Evolutionary conservation across 2,329 filamentous ascomycete species (phyloP), one percentile per base, ranked within the genome.

Genomic region (Alternaria dauci): DNA sequence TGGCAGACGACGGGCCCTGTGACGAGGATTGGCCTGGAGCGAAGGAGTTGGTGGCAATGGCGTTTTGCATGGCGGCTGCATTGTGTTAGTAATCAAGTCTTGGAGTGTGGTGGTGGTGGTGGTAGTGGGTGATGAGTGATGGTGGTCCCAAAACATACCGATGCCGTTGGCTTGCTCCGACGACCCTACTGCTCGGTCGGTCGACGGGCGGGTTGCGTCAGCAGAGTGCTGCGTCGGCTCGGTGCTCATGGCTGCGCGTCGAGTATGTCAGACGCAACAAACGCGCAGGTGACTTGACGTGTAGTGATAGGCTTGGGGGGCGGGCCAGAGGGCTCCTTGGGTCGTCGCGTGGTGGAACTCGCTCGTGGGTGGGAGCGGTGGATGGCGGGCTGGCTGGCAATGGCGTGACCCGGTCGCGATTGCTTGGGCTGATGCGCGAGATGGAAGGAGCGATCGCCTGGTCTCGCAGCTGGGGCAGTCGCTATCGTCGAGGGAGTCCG

Each of bases 231-330:
- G 71, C 53, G 65, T 59, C 34, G 69, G 70, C 60, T 76, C 70
- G 66, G 71, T 59, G 74, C 76, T 79, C 78, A 79, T 80, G 69
- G 70, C 72, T 67, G 72, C 69, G 73, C 70, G 51, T 54, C 58
- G 52, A 58, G 43, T 36, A 61, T 61, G 65, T 69, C 56, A 47
- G 52, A 54, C 48, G 56, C 63, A 63, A 58, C 20, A 23, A 59
- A 65, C 52, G 60, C 59, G 61, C 57, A 36, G 61, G 58, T 43
- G n/a, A 38, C 41, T 41, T 36, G 48, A 58, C 36, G 43, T 32
- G 54, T 54, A 43, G 66, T 60, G 62, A 68, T 66, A 56, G 62
- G 66, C 46, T 50, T 58, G 59, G 62, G 58, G 58, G 52, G 52
- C 32, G 44, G 56, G 59, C 50, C 26, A 18, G 60, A 51, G 30